Conservation (phyloP, 306 rosid species). For the Glycine soja region DNA sequence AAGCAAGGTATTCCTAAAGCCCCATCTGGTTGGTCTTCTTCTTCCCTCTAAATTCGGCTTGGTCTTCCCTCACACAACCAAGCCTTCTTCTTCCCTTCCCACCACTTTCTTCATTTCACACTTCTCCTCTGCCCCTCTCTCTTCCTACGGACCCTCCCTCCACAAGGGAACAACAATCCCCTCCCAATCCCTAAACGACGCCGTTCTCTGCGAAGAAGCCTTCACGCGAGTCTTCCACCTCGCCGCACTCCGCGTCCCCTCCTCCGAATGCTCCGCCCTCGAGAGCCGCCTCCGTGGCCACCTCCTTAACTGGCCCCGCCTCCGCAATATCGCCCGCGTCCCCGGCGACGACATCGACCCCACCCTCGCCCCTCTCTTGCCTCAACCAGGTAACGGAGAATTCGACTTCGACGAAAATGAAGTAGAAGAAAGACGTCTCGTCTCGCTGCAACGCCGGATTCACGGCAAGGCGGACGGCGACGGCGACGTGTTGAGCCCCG, state of each 20-base stretch:
- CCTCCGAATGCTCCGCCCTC: conserved; percentile 71
- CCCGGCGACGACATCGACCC: conserved; percentile 82
- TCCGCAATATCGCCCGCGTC: conserved; percentile 87
- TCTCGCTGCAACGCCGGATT: conserved; percentile 64
- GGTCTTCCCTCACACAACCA: background rate
- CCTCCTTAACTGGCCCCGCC: conserved; percentile 94
- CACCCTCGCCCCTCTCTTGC: conserved; percentile 50
- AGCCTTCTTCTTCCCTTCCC: background rate
- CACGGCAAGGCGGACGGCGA: conserved; percentile 71
- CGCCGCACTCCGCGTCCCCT: conserved; percentile 85
- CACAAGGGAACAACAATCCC: conserved; percentile 57
- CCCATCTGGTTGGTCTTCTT: conserved; percentile 31
- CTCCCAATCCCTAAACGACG: conserved; percentile 46
- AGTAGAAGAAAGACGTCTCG: conserved; percentile 31
- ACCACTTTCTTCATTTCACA: conserved; percentile 41
- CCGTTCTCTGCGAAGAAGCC: conserved; percentile 50
- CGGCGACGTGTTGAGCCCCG: conserved; percentile 71
- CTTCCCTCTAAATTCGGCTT: conserved; percentile 32
- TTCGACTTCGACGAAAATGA: background rate
- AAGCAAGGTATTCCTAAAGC: conserved; percentile 20
- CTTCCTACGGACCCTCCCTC: conserved; percentile 79
- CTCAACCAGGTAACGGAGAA: background rate
- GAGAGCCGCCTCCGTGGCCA: conserved; percentile 89
- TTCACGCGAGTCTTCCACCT: conserved; percentile 72
- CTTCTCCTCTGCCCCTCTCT: conserved; percentile 40